A percentile compares a stretch with the other conserved stretches of the same genome.
phyloP scores from a whole-genome alignment of 495 filamentous ascomycete species.

The Penicillium taxi region DNA sequence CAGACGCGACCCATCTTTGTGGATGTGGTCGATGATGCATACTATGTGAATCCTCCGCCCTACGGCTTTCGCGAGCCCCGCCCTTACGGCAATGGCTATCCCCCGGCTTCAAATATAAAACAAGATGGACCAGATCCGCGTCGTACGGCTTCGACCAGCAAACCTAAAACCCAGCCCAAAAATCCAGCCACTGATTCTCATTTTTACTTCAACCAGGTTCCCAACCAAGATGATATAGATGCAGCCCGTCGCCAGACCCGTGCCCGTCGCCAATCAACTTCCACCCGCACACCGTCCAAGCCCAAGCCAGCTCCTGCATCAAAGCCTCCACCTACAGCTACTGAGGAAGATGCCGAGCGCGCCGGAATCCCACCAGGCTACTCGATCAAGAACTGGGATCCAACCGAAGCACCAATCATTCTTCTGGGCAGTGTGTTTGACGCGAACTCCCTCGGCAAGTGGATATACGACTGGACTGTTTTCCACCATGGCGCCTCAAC shows the following conservation, averaged over 20 bases:
- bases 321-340: constrained; percentile 59
- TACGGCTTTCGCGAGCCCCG: constrained; percentile 26
- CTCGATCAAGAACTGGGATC: constrained; percentile 98
- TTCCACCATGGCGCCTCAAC: constrained; percentile 80
- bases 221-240: constrained; percentile 36
- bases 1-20: constrained; percentile 46
- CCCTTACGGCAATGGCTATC: constrained; percentile 17
- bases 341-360: constrained; percentile 71
- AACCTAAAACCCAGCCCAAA: constrained; percentile 43
- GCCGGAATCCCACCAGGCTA: constrained; percentile 85
- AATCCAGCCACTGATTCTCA: constrained; percentile 46
- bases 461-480: constrained; percentile 99
- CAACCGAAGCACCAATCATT: constrained; percentile 84
- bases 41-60: constrained; percentile 35
- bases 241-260: constrained; percentile 34
- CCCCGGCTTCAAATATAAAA: constrained; percentile 17
- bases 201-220: constrained; percentile 45
- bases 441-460: constrained; percentile 93
- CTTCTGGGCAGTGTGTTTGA: constrained; percentile 95
- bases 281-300: constrained; percentile 38
- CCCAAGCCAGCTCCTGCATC: constrained; percentile 36
- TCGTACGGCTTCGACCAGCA: constrained; percentile 28
- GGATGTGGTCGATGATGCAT: constrained; percentile 50
- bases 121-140: constrained; percentile 25
- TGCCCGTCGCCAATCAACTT: constrained; percentile 43